phyloP scores from a whole-genome alignment of 1,139 yeast genomes.

The Sugiyamaella castrensis region DNA sequence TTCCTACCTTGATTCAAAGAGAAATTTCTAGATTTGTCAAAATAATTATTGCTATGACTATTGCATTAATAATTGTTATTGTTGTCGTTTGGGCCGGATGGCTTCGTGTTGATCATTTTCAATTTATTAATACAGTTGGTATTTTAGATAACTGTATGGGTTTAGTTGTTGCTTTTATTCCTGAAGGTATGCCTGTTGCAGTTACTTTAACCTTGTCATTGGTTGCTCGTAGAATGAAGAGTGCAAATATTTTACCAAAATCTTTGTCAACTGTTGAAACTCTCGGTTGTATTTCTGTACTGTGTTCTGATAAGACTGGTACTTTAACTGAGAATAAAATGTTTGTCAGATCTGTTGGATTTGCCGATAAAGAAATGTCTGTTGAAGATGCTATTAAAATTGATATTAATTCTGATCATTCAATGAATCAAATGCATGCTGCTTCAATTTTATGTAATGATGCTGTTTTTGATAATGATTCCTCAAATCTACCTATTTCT shows the following conservation, averaged over 20 bases:
- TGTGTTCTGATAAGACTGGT: slow-evolving; percentile 55
- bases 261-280: slow-evolving; percentile 72
- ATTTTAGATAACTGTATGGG: slow-evolving; percentile 39
- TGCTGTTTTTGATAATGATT: slow-evolving; percentile 34
- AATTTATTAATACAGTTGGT: slow-evolving; percentile 45
- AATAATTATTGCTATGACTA: slow-evolving; percentile 40
- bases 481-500: slow-evolving; percentile 23
- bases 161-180: slow-evolving; percentile 53
- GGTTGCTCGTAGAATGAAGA: slow-evolving; percentile 49
- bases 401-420: slow-evolving; percentile 13
- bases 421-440: slow-evolving; percentile 15
- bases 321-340: slow-evolving; percentile 51
- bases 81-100: slow-evolving; percentile 52
- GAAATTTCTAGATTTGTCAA: slow-evolving; percentile 47
- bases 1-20: slow-evolving; percentile 46
- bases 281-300: slow-evolving; percentile 49
- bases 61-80: slow-evolving; percentile 43
- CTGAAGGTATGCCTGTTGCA: slow-evolving; percentile 55
- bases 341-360: slow-evolving; percentile 46
- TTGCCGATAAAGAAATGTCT: slow-evolving; percentile 16
- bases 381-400: slow-evolving; percentile 22
- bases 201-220: slow-evolving; percentile 51
- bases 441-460: slow-evolving; percentile 42
- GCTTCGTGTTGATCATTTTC: slow-evolving; percentile 40
- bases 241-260: slow-evolving; percentile 46